Evolutionary conservation across 257 asterid species (phyloP).

Genomic region (Cruciata laevipes): DNA sequence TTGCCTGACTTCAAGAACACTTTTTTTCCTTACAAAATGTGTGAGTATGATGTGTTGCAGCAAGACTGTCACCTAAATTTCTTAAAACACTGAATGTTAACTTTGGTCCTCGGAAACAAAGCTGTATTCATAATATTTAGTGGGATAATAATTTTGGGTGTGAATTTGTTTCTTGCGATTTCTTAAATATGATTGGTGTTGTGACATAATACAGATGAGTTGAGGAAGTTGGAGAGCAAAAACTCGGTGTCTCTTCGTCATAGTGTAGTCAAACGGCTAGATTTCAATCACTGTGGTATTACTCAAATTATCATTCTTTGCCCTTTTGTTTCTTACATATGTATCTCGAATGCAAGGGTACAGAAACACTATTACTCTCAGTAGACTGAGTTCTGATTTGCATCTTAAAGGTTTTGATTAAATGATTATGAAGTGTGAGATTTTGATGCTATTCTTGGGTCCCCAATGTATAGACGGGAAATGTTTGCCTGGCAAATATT

Average conservation of each 20-base stretch:
- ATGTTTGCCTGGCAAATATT: background rate
- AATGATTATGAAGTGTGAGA: background rate
- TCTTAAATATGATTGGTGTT: background rate
- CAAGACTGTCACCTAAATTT: too few species aligned
- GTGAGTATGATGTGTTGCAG: too few species aligned
- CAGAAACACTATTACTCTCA: background rate
- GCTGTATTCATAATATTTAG: too few species aligned
- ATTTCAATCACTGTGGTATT: background rate
- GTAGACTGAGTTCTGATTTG: background rate
- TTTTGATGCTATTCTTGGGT: background rate
- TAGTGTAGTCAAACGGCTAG: constrained; percentile 6
- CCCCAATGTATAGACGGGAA: background rate
- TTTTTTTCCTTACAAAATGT: too few species aligned
- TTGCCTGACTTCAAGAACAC: too few species aligned
- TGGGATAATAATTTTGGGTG: background rate
- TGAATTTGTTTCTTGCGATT: background rate
- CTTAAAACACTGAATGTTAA: too few species aligned
- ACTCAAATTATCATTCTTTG: background rate
- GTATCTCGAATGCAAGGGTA: background rate
- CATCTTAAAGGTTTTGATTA: background rate
- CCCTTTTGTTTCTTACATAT: background rate
- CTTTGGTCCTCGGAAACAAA: too few species aligned
- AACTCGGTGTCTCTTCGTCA: constrained; percentile 27
- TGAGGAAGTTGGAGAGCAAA: too few species aligned
- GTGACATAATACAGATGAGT: constrained; percentile 36